Evolutionary conservation across 1,139 yeast species (phyloP), one percentile per base, ranked within the genome.

Genomic region (Suhomyces bokatorum): DNA sequence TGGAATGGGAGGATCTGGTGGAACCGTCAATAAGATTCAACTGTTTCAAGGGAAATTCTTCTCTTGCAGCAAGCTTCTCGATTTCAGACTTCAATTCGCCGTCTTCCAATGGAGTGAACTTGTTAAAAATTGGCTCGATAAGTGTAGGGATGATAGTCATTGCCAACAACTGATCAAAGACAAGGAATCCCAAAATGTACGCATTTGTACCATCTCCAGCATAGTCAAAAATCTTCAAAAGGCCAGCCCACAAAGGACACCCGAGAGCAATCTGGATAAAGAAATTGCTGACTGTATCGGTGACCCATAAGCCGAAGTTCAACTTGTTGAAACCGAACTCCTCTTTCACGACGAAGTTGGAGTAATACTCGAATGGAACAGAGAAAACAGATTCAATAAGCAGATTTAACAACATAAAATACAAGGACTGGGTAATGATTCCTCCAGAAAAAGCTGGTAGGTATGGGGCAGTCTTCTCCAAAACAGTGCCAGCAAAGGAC

Each of bases 11-110:
- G 1, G 97, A 88, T 69, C 98, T 85, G 64, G 86, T 88, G 40
- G 98, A 91, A 12, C 98, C 98, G 63, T 93, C 99, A 62, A 91
- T 81, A 40, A 91, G 97, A 58, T 80, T 87, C 48, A 93, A 73
- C 60, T 89, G 84, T 46, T 84, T 79, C 62, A 90, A 79, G 53
- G 99, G 99, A 80, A 93, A 93, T 30, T 81, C 73, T 60, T 88
- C 87, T 44, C 77, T 67, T 12, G 72, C 62, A 26, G 99, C 97
- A 52, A 93, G 78, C 22, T 78, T 71, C 65, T 90, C 96, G 63
- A 93, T 90, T 8, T 87, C 83, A 11, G 78, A 69, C 64, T 88
- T 87, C 69, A 93, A 78, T 60, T 89, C 90, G 28, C 98, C 98
- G 37, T 88, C 93, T 58, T 87, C 91, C 56, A 93, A 78, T 22